Base-by-base conservation (phyloP, 225 moss, liverwort and hornwort genomes). In the Physcomitrium patens region DNA sequence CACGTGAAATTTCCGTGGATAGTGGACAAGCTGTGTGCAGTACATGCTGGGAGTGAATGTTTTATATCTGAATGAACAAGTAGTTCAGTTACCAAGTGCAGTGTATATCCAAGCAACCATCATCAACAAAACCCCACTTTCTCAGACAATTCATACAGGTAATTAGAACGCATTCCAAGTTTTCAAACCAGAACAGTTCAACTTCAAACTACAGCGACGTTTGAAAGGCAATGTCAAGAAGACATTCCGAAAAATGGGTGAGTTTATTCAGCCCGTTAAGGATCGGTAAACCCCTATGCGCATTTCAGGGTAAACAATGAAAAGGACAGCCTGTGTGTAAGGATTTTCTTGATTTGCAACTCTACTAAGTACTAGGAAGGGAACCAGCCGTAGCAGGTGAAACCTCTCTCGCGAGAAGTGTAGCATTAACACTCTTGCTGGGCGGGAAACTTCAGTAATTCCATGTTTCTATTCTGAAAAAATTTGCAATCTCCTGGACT, bases 401-500 rank as follows among this genome's bases (percentile, higher is more conserved):
- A 42, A 67, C 67, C 72, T 61, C 76, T 53, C 61, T 31, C 71
- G 26, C 19, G 48, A 60, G 45, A 46, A 15, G 53, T 56, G 44
- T 55, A 26, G 51, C 23, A n/a, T 13, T 10, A 22, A 54, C 74
- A 64, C n/a, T 65, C 49, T 48, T 56, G 24, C 48, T 54, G 28
- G 67, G 28, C 46, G 26, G 6, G 41, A 57, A 68, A 12, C 63
- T 72, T 44, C 49, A 72, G 15, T 58, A 64, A n/a, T 41, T 76
- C 71, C 69, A 64, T 57, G 47, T 68, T 51, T 26, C 71, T 56
- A 57, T 77, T 75, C 78, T 57, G 13, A 52, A 61, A 70, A 55
- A 46, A n/a, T 54, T 28, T 61, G 19, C 63, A 54, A 56, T 63
- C 58, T 59, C 55, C 45, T 57, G 46, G 66, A 62, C 70, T 15